Conservation (phyloP, 2,329 filamentous ascomycete genomes). For the Lithohypha guttulata region DNA sequence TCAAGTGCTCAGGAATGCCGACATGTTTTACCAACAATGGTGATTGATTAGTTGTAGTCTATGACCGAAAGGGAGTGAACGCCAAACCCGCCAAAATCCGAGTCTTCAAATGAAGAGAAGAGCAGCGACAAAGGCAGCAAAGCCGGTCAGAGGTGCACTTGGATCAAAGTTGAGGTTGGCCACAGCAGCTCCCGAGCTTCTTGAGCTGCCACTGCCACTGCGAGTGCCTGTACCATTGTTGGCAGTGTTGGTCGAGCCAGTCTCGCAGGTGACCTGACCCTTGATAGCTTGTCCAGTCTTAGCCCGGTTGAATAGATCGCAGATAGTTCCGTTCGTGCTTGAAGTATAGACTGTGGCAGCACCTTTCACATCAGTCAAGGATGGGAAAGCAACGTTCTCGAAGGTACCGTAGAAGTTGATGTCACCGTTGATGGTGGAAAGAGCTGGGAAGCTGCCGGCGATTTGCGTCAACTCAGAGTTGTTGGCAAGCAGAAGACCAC, state of each 20-base stretch:
- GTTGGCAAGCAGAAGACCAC: conserved; percentile 79
- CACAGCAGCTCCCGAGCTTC: conserved; percentile 10
- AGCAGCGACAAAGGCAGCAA: conserved; percentile 18
- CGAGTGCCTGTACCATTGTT: conserved; percentile 15
- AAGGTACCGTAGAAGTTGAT: conserved; percentile 80
- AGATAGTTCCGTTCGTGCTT: conserved; percentile 43
- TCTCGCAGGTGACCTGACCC: conserved; percentile 37
- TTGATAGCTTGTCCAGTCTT: conserved; percentile 33
- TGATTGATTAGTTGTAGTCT: conserved; percentile 8
- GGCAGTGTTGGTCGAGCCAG: conserved; percentile 27
- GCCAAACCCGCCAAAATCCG: conserved; percentile 12
- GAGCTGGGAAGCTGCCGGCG: conserved; percentile 54
- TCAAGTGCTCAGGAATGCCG: conserved; percentile 3
- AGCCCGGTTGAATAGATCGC: conserved; percentile 44
- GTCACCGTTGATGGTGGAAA: conserved; percentile 64
- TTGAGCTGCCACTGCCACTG: conserved; percentile 11
- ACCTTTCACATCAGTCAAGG: conserved; percentile 57
- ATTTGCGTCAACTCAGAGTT: conserved; percentile 65
- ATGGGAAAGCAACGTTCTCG: conserved; percentile 59
- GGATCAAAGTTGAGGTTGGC: conserved; percentile 12
- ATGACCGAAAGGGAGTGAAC: conserved; percentile 8
- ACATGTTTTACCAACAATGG: conserved; percentile 5
- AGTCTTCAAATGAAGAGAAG: conserved; percentile 20
- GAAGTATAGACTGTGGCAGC: conserved; percentile 60
- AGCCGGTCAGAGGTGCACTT: conserved; percentile 16